Base-by-base conservation (phyloP, 495 filamentous ascomycete genomes). In the Aspergillus bertholletiae region DNA sequence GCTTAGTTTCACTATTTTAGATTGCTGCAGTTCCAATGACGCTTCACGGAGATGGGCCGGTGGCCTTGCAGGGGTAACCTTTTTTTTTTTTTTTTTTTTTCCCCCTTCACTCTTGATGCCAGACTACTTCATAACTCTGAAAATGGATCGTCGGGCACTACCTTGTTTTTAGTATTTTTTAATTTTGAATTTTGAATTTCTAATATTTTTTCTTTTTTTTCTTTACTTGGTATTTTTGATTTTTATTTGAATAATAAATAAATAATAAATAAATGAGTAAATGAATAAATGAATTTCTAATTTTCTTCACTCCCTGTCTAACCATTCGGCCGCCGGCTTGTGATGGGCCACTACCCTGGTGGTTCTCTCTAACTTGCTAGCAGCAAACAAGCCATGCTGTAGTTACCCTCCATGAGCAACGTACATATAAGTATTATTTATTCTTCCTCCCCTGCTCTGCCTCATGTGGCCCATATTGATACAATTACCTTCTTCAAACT, bases 301-400 rank as follows among this genome's bases (percentile, higher is more conserved):
- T 39, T 23, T 41, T 21, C 18, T 22, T 32, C 23, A 39, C 23
- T 46, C 55, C 55, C 53, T 59, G 55, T 58, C 55, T 55, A 58
- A 64, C 55, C 45, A 46, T 48, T 45, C 41, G 58, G 46, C 55
- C 54, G 49, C 57, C 59, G 53, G 54, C 57, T 61, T 60, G 61
- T 61, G 61, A 64, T 55, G 61, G 53, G 15, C 51, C 46, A 44
- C 41, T 55, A 50, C 54, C 45, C 32, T 53, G 51, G 50, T 51
- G 40, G 37, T 43, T 18, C 26, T 21, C 20, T 56, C 34, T 34
- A 52, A 52, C 37, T 48, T 51, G 21, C 34, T 51, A 52, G 44
- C 50, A 51, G 45, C 53, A 55, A 49, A 49, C 53, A 55, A 53
- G 40, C 57, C 28, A 44, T 57, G 50, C 55, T 54, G 51, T 50